Conservation (phyloP, 202 grass and related monocot genomes). For the Cymbopogon flexuosus region DNA sequence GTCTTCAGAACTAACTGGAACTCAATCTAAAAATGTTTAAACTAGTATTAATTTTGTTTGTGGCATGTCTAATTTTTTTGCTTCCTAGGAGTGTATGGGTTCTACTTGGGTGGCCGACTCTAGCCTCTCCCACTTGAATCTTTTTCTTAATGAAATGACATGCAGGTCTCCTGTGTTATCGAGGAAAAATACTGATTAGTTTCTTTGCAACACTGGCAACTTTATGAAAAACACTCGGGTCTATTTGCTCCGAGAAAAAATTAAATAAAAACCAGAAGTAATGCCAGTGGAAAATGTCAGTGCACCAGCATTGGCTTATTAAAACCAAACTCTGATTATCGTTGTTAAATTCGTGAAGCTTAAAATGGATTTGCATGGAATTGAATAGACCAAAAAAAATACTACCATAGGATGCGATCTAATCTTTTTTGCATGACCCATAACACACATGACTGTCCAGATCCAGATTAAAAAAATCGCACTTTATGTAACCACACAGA, state of each 20-base stretch:
- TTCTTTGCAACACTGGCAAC: not conserved
- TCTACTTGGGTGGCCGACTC: not conserved
- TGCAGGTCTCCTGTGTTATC: not conserved
- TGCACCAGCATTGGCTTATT: not conserved
- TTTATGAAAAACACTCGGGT: not conserved
- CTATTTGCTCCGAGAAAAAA: not conserved
- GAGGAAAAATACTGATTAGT: not conserved
- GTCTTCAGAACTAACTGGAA: not conserved
- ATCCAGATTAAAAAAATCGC: not conserved
- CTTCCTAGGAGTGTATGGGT: not conserved
- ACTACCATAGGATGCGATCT: not conserved
- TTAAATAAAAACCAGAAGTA: not conserved
- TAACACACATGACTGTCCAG: not conserved
- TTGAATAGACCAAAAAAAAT: not conserved
- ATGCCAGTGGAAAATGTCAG: not conserved
- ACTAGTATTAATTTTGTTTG: not conserved
- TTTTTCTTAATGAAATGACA: not conserved
- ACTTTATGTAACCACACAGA: constrained; percentile 7
- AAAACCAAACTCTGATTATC: not conserved
- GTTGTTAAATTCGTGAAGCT: not conserved
- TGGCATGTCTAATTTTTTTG: not conserved
- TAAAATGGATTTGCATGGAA: not conserved
- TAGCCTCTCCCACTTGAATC: not conserved
- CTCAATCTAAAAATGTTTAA: not conserved
- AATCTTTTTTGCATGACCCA: constrained; percentile 4